Conservation (phyloP, 2,329 filamentous ascomycete genomes). For the Cordyceps farinosa region DNA sequence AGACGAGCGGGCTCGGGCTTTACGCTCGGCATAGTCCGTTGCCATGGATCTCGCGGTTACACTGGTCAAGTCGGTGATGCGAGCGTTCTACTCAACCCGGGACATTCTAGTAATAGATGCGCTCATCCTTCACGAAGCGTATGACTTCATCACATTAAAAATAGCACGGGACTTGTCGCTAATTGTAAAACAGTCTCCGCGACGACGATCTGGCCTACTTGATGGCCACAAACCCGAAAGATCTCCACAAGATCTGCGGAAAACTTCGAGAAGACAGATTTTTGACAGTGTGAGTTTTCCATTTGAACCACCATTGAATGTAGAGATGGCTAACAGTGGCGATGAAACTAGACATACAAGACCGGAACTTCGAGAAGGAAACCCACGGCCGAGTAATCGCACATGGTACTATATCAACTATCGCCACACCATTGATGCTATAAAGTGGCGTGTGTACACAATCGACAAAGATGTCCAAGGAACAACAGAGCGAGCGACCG, state of each 20-base stretch:
- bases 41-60: slow-evolving; percentile 60
- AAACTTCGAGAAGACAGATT: slow-evolving; percentile 83
- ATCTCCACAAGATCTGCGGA: slow-evolving; percentile 84
- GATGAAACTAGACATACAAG: slow-evolving; percentile 51
- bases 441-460: slow-evolving; percentile 89
- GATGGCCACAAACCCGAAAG: slow-evolving; percentile 86
- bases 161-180: not conserved
- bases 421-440: slow-evolving; percentile 88
- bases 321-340: slow-evolving; percentile 26
- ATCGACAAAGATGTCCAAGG: slow-evolving; percentile 87
- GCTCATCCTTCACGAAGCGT: slow-evolving; percentile 77
- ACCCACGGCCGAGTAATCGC: slow-evolving; percentile 75
- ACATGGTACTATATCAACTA: slow-evolving; percentile 99
- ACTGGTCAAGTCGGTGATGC: slow-evolving; percentile 79
- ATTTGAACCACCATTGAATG: not conserved
- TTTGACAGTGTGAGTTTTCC: slow-evolving; percentile 63
- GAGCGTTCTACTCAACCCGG: slow-evolving; percentile 82
- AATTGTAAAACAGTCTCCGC: slow-evolving; percentile 60
- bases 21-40: not conserved
- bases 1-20: not conserved
- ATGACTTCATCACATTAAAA: slow-evolving; percentile 65
- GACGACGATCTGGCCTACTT: slow-evolving; percentile 85
- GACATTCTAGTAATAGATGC: slow-evolving; percentile 84
- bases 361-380: slow-evolving; percentile 74
- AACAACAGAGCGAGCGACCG: slow-evolving; percentile 71